Evolutionary conservation across 257 asterid species (phyloP).

Genomic region (Solanum lycopersicoides): DNA sequence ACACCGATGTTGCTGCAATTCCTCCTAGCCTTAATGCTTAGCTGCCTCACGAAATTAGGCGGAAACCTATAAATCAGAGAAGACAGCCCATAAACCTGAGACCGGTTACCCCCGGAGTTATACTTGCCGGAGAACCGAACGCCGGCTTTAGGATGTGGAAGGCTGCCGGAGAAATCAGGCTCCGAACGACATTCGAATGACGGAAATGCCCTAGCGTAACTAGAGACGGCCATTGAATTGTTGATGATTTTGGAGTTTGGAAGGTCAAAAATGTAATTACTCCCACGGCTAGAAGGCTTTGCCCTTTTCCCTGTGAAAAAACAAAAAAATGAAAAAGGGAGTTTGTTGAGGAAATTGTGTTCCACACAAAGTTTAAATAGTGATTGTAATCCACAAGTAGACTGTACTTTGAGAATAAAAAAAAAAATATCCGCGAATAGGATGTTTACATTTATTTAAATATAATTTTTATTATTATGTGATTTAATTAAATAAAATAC

Average conservation of each 20-base stretch:
- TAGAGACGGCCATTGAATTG: constrained; percentile 61
- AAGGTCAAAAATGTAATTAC: constrained; percentile 6
- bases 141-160: constrained; percentile 32
- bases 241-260: neutral
- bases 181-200: constrained; percentile 88
- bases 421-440: no score
- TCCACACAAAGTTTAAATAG: neutral
- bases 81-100: constrained; percentile 33
- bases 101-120: constrained; percentile 13
- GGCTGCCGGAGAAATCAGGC: constrained; percentile 45
- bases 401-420: no score
- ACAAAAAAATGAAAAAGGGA: neutral
- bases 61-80: constrained; percentile 69
- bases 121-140: constrained; percentile 18
- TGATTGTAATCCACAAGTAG: neutral
- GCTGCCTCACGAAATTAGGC: constrained; percentile 95
- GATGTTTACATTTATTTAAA: no score
- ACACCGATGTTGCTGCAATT: constrained; percentile 97
- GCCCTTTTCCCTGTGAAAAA: neutral
- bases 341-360: neutral
- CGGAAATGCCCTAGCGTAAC: constrained; percentile 48
- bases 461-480: no score
- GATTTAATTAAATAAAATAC: no score
- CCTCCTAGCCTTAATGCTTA: constrained; percentile 87
- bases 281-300: neutral